Evolutionary conservation across 2,329 filamentous ascomycete species (phyloP), one percentile per base, ranked within the genome.

Genomic region (Amauroascus verrucosus): DNA sequence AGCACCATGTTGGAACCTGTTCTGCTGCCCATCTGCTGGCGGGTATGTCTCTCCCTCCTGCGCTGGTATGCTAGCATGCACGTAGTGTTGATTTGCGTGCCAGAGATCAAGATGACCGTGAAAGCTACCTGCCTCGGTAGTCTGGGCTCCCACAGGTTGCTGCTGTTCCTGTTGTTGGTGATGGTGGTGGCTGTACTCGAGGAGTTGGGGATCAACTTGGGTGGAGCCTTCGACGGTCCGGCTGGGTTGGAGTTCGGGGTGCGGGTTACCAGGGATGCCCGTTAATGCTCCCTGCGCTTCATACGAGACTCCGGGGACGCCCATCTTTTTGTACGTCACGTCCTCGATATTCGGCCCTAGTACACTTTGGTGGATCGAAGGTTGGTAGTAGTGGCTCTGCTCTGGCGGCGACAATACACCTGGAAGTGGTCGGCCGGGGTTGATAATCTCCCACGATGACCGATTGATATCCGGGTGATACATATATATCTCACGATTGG

Each of bases 341-440:
- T 76, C 72, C 56, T 75, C 70, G 9, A 70, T 63, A 33, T 67
- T 67, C 2, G 66, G 59, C 9, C 62, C 60, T 40, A 67, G 59
- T n/a, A 65, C 58, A 47, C 64, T 69, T 16, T 71, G 72, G 45
- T 75, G 72, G 37, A 75, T 62, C 2, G 68, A 67, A n/a, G 71
- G 70, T 54, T 79, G 75, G 58, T 77, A 76, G 62, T 78, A 80
- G 44, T 77, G 74, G 30, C 72, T 71, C 53, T 71, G 71, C 47
- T 74, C 70, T 16, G 65, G 65, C 37, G 71, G 67, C 16, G 67
- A 67, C 59, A 77, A 73, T 30, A 72, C 71, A 55, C 70, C 64
- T 18, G 76, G 74, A 51, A 75, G 62, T 3, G 72, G 70, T 53
- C 71, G 70, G 22, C 75, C 74, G 38, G 78, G 76, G 59, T 79